Evolutionary conservation across 75 land plant genomes (phyloP).

Genomic region (Adiantum capillusveneris): DNA sequence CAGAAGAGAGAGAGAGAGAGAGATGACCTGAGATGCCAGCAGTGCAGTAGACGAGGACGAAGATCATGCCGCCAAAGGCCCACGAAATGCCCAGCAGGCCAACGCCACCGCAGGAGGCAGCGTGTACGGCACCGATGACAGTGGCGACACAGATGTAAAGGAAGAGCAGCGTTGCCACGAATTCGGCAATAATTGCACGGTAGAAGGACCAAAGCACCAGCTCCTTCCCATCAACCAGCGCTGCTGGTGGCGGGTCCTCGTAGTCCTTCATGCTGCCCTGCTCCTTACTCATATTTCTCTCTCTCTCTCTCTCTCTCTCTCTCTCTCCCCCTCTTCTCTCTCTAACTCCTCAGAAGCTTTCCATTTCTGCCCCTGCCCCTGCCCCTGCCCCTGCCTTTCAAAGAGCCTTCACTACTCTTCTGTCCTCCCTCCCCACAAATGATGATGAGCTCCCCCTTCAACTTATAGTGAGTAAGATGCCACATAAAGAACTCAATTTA

Average conservation of each 20-base stretch:
- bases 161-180: constrained; percentile 61
- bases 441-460: too few species aligned
- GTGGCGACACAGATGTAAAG: constrained; percentile 57
- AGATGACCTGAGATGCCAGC: constrained; percentile 46
- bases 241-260: constrained; percentile 49
- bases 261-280: constrained; percentile 42
- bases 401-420: too few species aligned
- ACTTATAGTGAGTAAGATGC: too few species aligned
- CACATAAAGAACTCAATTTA: too few species aligned
- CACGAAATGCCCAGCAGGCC: constrained; percentile 68
- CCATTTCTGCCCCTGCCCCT: too few species aligned
- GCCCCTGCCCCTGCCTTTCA: too few species aligned
- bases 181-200: constrained; percentile 68
- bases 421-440: too few species aligned
- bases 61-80: too few species aligned
- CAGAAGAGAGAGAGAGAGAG: constrained; percentile 1
- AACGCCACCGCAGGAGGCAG: constrained; percentile 39
- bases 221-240: constrained; percentile 38
- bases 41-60: constrained; percentile 40
- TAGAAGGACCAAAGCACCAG: constrained; percentile 59
- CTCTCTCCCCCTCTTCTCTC: too few species aligned
- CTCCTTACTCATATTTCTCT: not conserved
- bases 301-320: too few species aligned
- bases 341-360: too few species aligned
- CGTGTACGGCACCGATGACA: constrained; percentile 41